Base-by-base conservation (phyloP, 495 filamentous ascomycete genomes). In the Hyphodiscus hymeniophilus region DNA sequence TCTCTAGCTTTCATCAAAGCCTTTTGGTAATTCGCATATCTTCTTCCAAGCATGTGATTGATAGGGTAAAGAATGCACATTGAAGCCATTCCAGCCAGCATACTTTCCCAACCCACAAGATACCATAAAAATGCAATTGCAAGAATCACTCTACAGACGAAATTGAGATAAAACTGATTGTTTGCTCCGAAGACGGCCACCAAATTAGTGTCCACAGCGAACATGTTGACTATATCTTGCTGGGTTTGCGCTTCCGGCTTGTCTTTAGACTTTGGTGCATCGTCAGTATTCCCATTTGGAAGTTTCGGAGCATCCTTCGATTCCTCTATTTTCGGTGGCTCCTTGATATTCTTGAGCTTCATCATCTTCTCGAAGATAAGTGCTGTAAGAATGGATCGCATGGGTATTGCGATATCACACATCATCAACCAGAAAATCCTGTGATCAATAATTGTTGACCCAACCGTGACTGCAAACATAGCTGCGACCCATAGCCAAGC, bases 311-410 rank as follows among this genome's bases (percentile, higher is more conserved):
- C 18, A 13, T 46, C 23, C 83, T 88, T 30, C 82, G 76, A 57
- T 88, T 48, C 21, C 13, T 57, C 54, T 1, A 33, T 24, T n/a
- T 48, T 49, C 4, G 48, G 35, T 11, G 52, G 45, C 23, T 52
- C 48, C 18, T 52, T 56, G 42, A 26, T 45, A 32, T 55, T 84
- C 55, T 91, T 94, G 31, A 79, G 74, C 20, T 80, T 77, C 77
- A 87, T 82, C 0, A 83, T 72, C 59, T 94, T 91, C 38, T 77
- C 73, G 52, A 89, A 90, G 13, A 91, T 72, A 20, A 87, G 63
- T 0, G 84, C 75, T 2, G 82, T 81, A 2, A 90, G 68, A 42
- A 87, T 78, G 15, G 76, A 70, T 18, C 81, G 77, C 16, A 89
- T 69, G 2, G 82, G 82, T 13, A 86, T 66, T 23, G 78, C 15